phyloP scores from a whole-genome alignment of 345 rosid species.

The Fremontodendron californicum region DNA sequence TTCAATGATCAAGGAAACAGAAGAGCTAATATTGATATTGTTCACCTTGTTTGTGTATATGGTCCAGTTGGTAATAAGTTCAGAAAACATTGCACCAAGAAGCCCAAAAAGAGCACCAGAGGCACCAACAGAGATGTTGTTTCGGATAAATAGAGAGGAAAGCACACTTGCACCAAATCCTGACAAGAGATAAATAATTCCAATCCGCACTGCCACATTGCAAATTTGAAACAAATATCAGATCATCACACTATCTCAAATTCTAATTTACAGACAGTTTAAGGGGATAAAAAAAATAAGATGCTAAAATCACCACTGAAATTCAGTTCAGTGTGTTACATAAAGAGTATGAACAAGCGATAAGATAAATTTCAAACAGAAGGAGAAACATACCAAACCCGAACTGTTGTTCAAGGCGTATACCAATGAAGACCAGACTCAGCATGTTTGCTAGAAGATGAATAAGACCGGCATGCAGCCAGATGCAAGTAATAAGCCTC shows the following conservation, averaged over 20 bases:
- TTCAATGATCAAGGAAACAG: background rate
- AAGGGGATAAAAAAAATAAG: background rate
- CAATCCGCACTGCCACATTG: conserved; percentile 63
- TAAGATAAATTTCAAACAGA: background rate
- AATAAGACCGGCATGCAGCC: background rate
- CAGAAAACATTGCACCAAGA: conserved; percentile 93
- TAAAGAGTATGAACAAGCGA: background rate
- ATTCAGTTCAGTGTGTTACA: background rate
- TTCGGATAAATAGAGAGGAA: conserved; percentile 60
- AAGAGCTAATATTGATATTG: background rate
- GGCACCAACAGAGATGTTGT: conserved; percentile 83
- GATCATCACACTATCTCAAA: background rate
- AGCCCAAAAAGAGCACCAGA: conserved; percentile 97
- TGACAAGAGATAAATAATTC: conserved; percentile 55
- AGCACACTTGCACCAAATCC: conserved; percentile 82
- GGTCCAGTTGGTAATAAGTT: conserved; percentile 85
- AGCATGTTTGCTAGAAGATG: background rate
- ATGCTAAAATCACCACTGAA: background rate
- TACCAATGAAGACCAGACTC: background rate
- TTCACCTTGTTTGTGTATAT: conserved; percentile 76
- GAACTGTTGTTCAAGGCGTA: background rate
- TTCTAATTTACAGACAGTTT: background rate
- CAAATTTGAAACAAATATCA: background rate
- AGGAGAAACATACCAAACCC: background rate
- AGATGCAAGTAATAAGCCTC: conserved; percentile 69